phyloP scores from a whole-genome alignment of 2,329 filamentous ascomycete species.

The Fusarium ramigenum region DNA sequence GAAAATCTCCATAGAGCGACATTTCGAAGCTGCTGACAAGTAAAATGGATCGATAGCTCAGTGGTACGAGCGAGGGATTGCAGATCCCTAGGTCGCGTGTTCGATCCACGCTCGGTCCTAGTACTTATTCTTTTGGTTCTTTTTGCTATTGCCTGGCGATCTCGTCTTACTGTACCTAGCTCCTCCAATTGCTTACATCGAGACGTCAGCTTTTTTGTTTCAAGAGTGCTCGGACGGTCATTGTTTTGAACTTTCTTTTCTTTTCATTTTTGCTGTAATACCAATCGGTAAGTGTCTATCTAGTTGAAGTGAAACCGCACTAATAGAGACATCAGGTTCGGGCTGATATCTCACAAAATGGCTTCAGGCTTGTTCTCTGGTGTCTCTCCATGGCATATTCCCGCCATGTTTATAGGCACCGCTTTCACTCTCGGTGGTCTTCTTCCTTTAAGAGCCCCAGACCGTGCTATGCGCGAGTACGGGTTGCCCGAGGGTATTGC shows the following conservation, averaged over 20 bases:
- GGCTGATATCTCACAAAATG: background rate
- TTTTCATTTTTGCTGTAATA: background rate
- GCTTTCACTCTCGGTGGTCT: conserved; percentile 46
- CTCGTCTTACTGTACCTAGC: background rate
- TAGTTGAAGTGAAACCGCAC: background rate
- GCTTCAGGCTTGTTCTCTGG: conserved; percentile 20
- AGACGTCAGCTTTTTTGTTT: background rate
- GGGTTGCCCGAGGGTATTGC: conserved; percentile 46
- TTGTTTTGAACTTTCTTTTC: background rate
- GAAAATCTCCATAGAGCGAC: fast-evolving
- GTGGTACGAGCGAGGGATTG: conserved; percentile 40
- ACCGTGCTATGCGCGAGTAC: conserved; percentile 46
- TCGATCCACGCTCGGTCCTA: conserved; percentile 40
- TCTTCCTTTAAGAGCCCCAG: conserved; percentile 46
- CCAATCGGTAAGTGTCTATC: background rate
- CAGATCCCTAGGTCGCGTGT: conserved; percentile 41
- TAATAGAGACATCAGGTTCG: background rate
- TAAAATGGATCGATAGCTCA: conserved; percentile 38
- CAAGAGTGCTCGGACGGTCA: background rate
- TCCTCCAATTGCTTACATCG: background rate
- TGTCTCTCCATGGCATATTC: conserved; percentile 40
- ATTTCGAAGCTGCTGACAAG: fast-evolving
- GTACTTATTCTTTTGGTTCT: background rate
- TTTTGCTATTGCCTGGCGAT: background rate
- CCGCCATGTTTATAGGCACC: conserved; percentile 43